Evolutionary conservation across 352 stramenopile genomes (phyloP).

Genomic region (Phytophthora quininea): DNA sequence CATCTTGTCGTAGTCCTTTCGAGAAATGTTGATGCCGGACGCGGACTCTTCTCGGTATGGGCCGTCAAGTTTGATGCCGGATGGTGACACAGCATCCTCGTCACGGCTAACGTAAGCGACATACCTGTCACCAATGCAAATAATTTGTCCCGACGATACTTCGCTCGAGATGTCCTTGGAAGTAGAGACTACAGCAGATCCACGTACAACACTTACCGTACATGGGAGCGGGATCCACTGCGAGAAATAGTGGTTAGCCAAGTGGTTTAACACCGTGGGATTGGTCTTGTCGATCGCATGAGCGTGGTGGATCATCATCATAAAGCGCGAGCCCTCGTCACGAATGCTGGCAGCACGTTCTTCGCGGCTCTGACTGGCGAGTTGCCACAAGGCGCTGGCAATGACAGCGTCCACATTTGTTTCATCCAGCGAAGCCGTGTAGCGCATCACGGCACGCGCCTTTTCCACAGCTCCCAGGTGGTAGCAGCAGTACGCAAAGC

Average conservation of each 20-base stretch:
- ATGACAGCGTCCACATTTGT: slow-evolving; percentile 96
- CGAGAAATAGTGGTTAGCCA: slow-evolving; percentile 98
- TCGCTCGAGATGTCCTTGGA: slow-evolving; percentile 89
- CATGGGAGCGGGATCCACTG: slow-evolving; percentile 95
- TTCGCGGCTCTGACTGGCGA: slow-evolving; percentile 78
- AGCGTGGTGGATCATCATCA: slow-evolving; percentile 92
- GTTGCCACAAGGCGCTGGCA: slow-evolving; percentile 92
- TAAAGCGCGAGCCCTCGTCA: slow-evolving; percentile 90
- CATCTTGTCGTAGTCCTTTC: slow-evolving; percentile 92
- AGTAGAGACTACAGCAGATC: slow-evolving; percentile 84
- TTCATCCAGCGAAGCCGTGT: slow-evolving; percentile 83
- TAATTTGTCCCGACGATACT: slow-evolving; percentile 91
- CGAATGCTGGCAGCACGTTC: slow-evolving; percentile 80
- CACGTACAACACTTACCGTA: slow-evolving; percentile 82
- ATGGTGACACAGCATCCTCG: slow-evolving; percentile 63
- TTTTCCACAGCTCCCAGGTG: slow-evolving; percentile 92
- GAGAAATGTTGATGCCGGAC: slow-evolving; percentile 63
- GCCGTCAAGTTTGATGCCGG: slow-evolving; percentile 73
- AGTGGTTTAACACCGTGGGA: slow-evolving; percentile 95
- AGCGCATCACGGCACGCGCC: slow-evolving; percentile 84
- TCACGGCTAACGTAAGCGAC: slow-evolving; percentile 86
- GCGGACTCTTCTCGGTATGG: slow-evolving; percentile 82
- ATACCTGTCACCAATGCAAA: slow-evolving; percentile 94
- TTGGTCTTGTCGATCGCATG: slow-evolving; percentile 90
- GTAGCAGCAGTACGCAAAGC: slow-evolving; percentile 97